These are phyloP conservation scores for Avena atlantica DNA, from an alignment of 176 grass and related monocot species.

Conservation along the genomic window DNA sequence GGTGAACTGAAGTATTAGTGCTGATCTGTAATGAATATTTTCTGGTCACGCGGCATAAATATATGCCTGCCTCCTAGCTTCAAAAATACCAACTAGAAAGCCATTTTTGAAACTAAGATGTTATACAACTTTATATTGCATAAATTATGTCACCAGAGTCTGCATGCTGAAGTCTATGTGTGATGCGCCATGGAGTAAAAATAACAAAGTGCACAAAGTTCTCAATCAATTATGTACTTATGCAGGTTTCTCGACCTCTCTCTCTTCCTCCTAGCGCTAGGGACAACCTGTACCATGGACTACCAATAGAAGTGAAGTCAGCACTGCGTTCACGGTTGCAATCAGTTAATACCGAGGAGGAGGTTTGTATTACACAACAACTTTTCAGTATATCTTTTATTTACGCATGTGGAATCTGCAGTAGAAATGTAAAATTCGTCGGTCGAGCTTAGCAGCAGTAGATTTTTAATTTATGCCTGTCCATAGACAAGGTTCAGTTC, in stretches of 20 bases:
- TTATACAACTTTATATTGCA: neutral
- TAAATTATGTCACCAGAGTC: neutral
- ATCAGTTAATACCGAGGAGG: slow-evolving; percentile 63
- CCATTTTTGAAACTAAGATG: neutral
- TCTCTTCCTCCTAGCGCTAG: slow-evolving; percentile 89
- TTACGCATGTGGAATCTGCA: neutral
- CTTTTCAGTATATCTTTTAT: neutral
- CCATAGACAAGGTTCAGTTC: neutral
- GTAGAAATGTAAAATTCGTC: neutral
- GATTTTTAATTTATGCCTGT: neutral
- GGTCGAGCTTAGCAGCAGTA: neutral
- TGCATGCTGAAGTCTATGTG: neutral
- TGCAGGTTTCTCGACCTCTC: slow-evolving; percentile 86
- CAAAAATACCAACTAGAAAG: neutral
- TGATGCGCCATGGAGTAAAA: neutral
- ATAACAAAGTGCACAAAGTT: neutral
- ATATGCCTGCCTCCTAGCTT: neutral
- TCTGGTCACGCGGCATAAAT: neutral
- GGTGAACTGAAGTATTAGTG: neutral
- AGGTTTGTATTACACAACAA: slow-evolving; percentile 64
- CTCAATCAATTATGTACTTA: slow-evolving; percentile 21
- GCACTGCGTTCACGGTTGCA: slow-evolving; percentile 67
- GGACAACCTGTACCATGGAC: slow-evolving; percentile 90
- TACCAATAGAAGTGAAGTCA: slow-evolving; percentile 77
- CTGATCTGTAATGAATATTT: slow-evolving; percentile 8